A percentile compares a stretch with the other conserved stretches of the same genome.
Conservation (phyloP, 192 early-diverging fungal genomes). For the Mortierella alpina region DNA sequence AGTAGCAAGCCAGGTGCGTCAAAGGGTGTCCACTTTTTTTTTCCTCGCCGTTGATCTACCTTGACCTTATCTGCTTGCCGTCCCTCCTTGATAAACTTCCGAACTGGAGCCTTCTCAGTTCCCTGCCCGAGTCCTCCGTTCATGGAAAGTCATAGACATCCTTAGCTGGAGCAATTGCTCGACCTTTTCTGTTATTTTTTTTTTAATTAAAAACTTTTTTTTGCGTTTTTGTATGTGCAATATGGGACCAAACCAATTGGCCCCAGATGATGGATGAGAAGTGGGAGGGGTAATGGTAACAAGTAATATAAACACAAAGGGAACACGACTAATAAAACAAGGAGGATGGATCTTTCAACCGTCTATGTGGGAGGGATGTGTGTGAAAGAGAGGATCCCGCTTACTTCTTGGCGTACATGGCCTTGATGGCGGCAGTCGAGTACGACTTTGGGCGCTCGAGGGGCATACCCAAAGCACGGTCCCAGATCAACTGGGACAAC, state of each 20-base stretch:
- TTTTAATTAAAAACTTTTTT: neutral
- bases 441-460: constrained; percentile 93
- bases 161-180: too few relatives aligned
- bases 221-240: constrained; percentile 18
- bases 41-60: too few relatives aligned
- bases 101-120: too few relatives aligned
- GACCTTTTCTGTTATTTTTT: too few relatives aligned
- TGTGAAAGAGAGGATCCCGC: neutral
- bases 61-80: too few relatives aligned
- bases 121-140: too few relatives aligned
- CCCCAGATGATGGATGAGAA: neutral
- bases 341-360: constrained; percentile 4
- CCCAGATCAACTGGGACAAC: constrained; percentile 96
- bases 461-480: constrained; percentile 95
- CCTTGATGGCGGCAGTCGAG: constrained; percentile 86
- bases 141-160: too few relatives aligned
- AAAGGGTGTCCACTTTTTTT: too few relatives aligned
- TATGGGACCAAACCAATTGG: neutral
- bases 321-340: neutral
- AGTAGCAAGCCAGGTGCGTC: too few relatives aligned
- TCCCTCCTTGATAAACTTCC: too few relatives aligned
- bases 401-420: constrained; percentile 76
- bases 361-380: neutral
- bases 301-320: constrained; percentile 6
- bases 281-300: constrained; percentile 6